Evolutionary conservation across 495 filamentous ascomycete genomes (phyloP).

Genomic region (Oleoguttula mirabilis): DNA sequence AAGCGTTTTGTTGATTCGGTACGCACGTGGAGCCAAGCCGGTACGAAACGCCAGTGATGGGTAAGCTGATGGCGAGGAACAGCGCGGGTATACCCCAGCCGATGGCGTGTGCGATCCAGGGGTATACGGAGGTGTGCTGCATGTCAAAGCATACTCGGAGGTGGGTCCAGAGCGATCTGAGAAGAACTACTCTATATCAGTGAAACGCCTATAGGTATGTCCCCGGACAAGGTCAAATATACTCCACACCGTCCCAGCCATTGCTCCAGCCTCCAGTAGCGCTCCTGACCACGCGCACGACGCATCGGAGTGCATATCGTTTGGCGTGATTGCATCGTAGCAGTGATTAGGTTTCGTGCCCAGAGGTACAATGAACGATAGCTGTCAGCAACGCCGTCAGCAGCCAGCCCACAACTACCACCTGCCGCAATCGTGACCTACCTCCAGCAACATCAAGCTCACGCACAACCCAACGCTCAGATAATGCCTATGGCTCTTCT

Average conservation of each 20-base stretch:
- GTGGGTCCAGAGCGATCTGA: conserved; percentile 29
- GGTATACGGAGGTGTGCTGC: conserved; percentile 22
- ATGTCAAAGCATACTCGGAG: conserved; percentile 28
- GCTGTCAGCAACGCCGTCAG: background rate
- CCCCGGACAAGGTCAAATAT: conserved; percentile 1
- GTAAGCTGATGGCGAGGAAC: conserved; percentile 23
- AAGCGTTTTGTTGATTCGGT: conserved; percentile 21
- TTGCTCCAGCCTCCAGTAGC: conserved; percentile 23
- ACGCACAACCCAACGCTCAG: conserved; percentile 27
- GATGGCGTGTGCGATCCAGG: conserved; percentile 20
- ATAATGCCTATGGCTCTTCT: conserved; percentile 27
- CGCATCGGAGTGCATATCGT: conserved; percentile 22
- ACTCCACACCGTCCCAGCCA: conserved; percentile 28
- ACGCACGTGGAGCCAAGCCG: conserved; percentile 29
- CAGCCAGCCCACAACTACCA: background rate
- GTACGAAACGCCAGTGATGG: conserved; percentile 27
- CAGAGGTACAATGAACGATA: conserved; percentile 8
- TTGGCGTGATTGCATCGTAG: conserved; percentile 29
- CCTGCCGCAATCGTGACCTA: background rate
- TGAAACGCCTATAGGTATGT: no score
- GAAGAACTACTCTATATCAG: no score
- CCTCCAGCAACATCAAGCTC: conserved; percentile 24
- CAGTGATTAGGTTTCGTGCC: conserved; percentile 21
- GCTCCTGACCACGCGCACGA: conserved; percentile 28
- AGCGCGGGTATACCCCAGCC: conserved; percentile 23